Evolutionary conservation across 805 yeast species (phyloP).

Genomic region (Starmerella powellii): DNA sequence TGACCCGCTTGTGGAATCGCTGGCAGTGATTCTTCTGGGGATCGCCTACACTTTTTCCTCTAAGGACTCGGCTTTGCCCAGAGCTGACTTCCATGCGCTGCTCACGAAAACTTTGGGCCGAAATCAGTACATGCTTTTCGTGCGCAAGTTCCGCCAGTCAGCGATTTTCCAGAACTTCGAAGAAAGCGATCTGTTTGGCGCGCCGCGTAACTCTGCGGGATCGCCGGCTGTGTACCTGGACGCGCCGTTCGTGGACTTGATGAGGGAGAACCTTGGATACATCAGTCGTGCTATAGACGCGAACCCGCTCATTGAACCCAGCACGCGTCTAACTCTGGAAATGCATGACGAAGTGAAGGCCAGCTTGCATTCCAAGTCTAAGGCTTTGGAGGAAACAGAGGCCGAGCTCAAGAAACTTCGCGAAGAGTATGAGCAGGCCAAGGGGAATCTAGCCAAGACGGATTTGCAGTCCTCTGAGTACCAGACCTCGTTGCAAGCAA

Average conservation of each 20-base stretch:
- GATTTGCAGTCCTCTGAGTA: neutral
- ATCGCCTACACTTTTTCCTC: constrained; percentile 65
- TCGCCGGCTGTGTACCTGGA: constrained; percentile 74
- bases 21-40: constrained; percentile 62
- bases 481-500: neutral
- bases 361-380: constrained; percentile 14
- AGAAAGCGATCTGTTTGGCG: constrained; percentile 33
- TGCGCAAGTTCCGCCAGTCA: constrained; percentile 59
- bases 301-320: constrained; percentile 65
- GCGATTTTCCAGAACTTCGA: constrained; percentile 41
- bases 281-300: constrained; percentile 59
- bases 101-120: constrained; percentile 64
- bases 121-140: constrained; percentile 62
- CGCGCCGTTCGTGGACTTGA: constrained; percentile 45
- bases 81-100: constrained; percentile 49
- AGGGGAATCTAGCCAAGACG: neutral
- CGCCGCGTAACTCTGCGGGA: constrained; percentile 66
- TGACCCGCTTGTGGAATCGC: constrained; percentile 52
- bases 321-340: constrained; percentile 51
- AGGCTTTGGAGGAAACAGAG: constrained; percentile 19
- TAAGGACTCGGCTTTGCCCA: constrained; percentile 40
- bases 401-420: neutral
- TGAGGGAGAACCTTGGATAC: constrained; percentile 59
- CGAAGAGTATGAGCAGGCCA: neutral
- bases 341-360: constrained; percentile 34